Evolutionary conservation across 306 rosid species (phyloP).

Genomic region (Inga leiocalycina): DNA sequence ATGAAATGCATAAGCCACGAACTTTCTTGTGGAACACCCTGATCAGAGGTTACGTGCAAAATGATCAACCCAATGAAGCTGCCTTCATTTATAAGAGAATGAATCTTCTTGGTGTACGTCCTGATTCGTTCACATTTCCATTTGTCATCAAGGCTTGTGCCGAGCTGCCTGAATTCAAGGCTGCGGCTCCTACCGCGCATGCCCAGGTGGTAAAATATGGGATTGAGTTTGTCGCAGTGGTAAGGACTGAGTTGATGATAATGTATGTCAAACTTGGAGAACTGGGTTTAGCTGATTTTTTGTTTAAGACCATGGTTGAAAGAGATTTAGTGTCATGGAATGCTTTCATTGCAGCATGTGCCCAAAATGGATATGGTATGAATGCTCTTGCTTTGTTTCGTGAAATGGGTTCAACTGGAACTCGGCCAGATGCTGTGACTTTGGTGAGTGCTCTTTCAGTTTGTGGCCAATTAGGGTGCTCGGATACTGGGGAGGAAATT

Average conservation of each 20-base stretch:
- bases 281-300: constrained; percentile 29
- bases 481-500: constrained; percentile 42
- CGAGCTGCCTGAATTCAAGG: constrained; percentile 20
- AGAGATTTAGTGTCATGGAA: constrained; percentile 49
- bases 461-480: constrained; percentile 42
- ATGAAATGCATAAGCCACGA: constrained; percentile 45
- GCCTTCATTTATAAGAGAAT: constrained; percentile 37
- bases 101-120: background rate
- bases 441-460: constrained; percentile 41
- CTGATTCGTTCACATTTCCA: constrained; percentile 33
- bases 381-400: constrained; percentile 39
- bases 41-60: constrained; percentile 36
- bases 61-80: constrained; percentile 30
- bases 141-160: constrained; percentile 42
- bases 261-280: constrained; percentile 39
- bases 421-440: constrained; percentile 39
- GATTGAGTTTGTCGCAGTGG: constrained; percentile 37
- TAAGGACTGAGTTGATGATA: constrained; percentile 42
- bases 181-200: constrained; percentile 22
- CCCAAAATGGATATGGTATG: constrained; percentile 36
- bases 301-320: constrained; percentile 43
- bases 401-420: constrained; percentile 27
- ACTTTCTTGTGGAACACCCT: constrained; percentile 44
- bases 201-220: constrained; percentile 43
- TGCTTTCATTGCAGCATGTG: constrained; percentile 40